Evolutionary conservation across 192 early-diverging fungal species (phyloP).

Genomic region (Podila verticillata): DNA sequence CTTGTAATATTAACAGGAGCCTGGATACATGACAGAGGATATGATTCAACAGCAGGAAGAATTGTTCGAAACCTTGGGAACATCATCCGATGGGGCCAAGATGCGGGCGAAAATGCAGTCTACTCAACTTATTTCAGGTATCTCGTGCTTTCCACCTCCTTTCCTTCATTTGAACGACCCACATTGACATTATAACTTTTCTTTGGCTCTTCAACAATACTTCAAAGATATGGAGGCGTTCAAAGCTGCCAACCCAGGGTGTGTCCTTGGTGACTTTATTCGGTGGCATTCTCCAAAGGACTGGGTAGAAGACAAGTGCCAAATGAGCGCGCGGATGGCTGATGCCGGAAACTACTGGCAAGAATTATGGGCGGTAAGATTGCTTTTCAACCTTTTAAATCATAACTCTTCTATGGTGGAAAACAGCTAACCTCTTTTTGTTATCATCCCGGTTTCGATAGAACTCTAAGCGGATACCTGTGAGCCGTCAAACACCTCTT

Average conservation of each 20-base stretch:
- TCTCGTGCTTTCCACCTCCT: not conserved
- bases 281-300: conserved; percentile 95
- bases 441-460: conserved; percentile 16
- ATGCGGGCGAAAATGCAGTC: conserved; percentile 83
- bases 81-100: conserved; percentile 73
- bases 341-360: conserved; percentile 87
- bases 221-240: conserved; percentile 86
- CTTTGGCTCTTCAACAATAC: not conserved
- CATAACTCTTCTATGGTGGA: not conserved
- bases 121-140: conserved; percentile 74
- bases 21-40: conserved; percentile 88
- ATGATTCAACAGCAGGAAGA: conserved; percentile 85
- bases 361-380: conserved; percentile 78
- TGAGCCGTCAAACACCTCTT: conserved; percentile 74
- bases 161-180: not conserved
- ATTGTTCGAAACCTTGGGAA: conserved; percentile 81
- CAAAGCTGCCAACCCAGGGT: conserved; percentile 91
- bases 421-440: not conserved
- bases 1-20: conserved; percentile 55
- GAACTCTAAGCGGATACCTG: conserved; percentile 68
- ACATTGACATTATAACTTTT: not conserved
- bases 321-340: conserved; percentile 81
- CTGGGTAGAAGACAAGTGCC: conserved; percentile 60
- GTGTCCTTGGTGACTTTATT: conserved; percentile 86
- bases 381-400: not conserved